These are phyloP conservation scores for Pyricularia pennisetigena DNA, from an alignment of 2,329 filamentous ascomycete species.

Conservation along the genomic window DNA sequence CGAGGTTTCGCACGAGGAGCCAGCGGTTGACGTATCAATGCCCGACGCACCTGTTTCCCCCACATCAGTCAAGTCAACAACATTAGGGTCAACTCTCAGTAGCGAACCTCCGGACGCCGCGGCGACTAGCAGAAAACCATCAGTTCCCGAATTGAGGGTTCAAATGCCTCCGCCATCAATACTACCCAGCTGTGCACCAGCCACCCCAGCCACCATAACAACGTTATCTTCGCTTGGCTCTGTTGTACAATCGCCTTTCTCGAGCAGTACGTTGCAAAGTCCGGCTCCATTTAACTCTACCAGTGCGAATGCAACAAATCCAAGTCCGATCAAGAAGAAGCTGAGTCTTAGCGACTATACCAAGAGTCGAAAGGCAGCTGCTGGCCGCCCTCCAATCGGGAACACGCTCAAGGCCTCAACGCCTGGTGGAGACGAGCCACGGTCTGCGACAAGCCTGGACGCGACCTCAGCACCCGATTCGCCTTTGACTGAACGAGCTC, in stretches of 20 bases:
- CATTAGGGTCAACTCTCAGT: background rate
- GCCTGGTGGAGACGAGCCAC: slow-evolving; percentile 28
- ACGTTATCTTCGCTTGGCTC: slow-evolving; percentile 34
- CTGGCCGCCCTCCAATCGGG: slow-evolving; percentile 26
- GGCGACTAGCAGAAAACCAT: slow-evolving; percentile 19
- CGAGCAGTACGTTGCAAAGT: slow-evolving; percentile 24
- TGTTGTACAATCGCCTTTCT: slow-evolving; percentile 40
- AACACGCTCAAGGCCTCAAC: slow-evolving; percentile 26
- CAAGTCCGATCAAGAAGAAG: slow-evolving; percentile 58
- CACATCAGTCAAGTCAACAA: background rate
- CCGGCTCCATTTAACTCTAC: slow-evolving; percentile 30
- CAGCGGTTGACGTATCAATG: slow-evolving; percentile 15
- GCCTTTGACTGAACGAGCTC: slow-evolving; percentile 8
- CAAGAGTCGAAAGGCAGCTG: slow-evolving; percentile 45
- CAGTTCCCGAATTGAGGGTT: slow-evolving; percentile 37
- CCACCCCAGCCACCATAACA: slow-evolving; percentile 27
- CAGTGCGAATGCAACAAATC: slow-evolving; percentile 35
- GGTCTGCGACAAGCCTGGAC: slow-evolving; percentile 19
- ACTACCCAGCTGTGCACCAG: slow-evolving; percentile 30
- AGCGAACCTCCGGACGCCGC: background rate
- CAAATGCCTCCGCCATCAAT: slow-evolving; percentile 46
- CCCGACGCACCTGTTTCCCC: slow-evolving; percentile 8
- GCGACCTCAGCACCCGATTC: slow-evolving; percentile 6
- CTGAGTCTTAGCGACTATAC: slow-evolving; percentile 57
- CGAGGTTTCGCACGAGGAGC: background rate